Base-by-base conservation (phyloP, 495 filamentous ascomycete species). In the Extremus antarcticus region DNA sequence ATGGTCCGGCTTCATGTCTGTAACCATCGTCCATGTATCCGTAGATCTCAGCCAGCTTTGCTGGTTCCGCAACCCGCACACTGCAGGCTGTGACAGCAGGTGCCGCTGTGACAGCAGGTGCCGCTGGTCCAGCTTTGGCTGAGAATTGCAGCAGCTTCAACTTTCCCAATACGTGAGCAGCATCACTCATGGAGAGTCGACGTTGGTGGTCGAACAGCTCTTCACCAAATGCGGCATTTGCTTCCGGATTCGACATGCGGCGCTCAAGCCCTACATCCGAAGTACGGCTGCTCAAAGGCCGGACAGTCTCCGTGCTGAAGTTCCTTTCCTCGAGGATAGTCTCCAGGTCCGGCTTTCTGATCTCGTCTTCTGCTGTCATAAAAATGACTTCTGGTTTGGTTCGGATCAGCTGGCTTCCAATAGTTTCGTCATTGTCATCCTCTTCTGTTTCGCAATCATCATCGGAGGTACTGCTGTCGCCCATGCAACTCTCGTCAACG, bases 81-180 rank as follows among this genome's bases (percentile, higher is more conserved):
- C 50, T 58, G 51, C 50, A 58, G 10, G 45, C 50, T 4, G 50
- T 58, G 16, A 58, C 29, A 2, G 56, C 56, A 39, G 38, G 46
- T 11, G 41, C 50, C 41, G 56, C 56, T 15, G 56, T 40, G 10
- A 2, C 24, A 19, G 50, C 43, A n/a, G 38, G 46, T 11, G 41
- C 50, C 41, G 56, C 56, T 15, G 56, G 50, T 3, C 9, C 24
- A 19, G 50, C 43, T 43, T 58, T 58, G 7, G 25, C 25, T 10
- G 56, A 10, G 16, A 24, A 25, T 13, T 25, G 50, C 13, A 13
- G 43, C 40, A 50, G 25, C 13, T 48, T 47, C 32, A 57, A 10
- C 13, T 21, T 19, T 29, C 22, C 38, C 38, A 3, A 46, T 13
- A 57, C 11, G 8, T 53, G 24, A 10, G 38, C 25, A 45, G 43